Conservation (phyloP, 1,284 basidiomycete species). For the Cryptococcus neoformans region DNA sequence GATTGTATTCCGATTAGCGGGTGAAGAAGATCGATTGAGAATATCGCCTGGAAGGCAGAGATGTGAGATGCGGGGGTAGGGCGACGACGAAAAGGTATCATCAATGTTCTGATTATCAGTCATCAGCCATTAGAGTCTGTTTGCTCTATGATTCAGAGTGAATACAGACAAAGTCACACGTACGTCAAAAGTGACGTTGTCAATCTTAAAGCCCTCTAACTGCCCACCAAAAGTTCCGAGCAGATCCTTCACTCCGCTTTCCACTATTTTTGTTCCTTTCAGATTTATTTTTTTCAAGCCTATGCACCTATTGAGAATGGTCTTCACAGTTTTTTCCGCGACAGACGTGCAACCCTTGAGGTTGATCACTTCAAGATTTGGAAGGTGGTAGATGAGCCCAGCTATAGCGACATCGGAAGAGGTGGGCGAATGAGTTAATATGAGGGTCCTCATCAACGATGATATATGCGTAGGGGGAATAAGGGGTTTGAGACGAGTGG, state of each 20-base stretch:
- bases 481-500: slow-evolving; percentile 17
- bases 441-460: slow-evolving; percentile 12
- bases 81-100: too few species aligned
- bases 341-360: slow-evolving; percentile 27
- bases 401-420: slow-evolving; percentile 26
- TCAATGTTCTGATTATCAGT: too few species aligned
- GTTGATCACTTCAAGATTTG: slow-evolving; percentile 25
- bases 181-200: slow-evolving; percentile 20
- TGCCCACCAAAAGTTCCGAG: slow-evolving; percentile 21
- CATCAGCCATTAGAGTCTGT: too few species aligned
- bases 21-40: neutral
- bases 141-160: too few species aligned
- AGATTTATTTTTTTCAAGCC: slow-evolving; percentile 21
- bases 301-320: slow-evolving; percentile 17
- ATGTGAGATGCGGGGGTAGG: slow-evolving; percentile 17
- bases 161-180: slow-evolving; percentile 1
- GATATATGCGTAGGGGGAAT: slow-evolving; percentile 4
- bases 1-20: neutral
- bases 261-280: slow-evolving; percentile 27
- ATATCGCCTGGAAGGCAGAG: slow-evolving; percentile 19
- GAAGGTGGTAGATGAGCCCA: slow-evolving; percentile 20
- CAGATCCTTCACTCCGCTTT: slow-evolving; percentile 16
- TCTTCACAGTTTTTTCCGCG: slow-evolving; percentile 15
- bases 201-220: slow-evolving; percentile 29
- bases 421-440: slow-evolving; percentile 15